These are phyloP conservation scores for Trichoderma aggressivum DNA, from an alignment of 2,329 filamentous ascomycete genomes.

Conservation along the genomic window DNA sequence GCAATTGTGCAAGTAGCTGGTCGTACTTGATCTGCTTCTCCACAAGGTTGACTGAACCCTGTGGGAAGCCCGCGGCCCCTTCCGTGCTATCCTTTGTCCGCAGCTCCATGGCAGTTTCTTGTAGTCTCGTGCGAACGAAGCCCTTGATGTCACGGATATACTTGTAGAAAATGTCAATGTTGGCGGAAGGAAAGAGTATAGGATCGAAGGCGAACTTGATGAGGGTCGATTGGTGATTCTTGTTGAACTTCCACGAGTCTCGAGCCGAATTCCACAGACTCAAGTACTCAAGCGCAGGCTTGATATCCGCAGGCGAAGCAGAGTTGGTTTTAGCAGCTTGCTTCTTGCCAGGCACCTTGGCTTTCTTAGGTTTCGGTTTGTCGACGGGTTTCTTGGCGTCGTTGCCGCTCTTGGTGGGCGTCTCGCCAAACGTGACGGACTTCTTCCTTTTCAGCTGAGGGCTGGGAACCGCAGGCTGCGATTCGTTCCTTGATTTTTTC, in stretches of 20 bases:
- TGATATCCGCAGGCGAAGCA: conserved; percentile 43
- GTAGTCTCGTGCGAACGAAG: conserved; percentile 65
- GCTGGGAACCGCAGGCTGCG: conserved; percentile 26
- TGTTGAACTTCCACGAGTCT: conserved; percentile 90
- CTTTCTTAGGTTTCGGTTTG: conserved; percentile 31
- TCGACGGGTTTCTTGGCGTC: conserved; percentile 29
- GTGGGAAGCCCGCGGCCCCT: conserved; percentile 47
- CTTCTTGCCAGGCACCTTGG: conserved; percentile 40
- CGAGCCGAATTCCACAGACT: conserved; percentile 69
- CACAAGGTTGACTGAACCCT: conserved; percentile 46
- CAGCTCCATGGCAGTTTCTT: conserved; percentile 61
- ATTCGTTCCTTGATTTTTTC: conserved; percentile 36
- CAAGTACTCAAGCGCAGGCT: conserved; percentile 72
- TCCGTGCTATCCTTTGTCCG: conserved; percentile 55
- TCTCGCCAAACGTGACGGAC: conserved; percentile 49
- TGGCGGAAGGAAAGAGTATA: conserved; percentile 64
- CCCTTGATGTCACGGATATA: conserved; percentile 82
- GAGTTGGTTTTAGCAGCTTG: conserved; percentile 37
- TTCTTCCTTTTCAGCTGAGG: conserved; percentile 40
- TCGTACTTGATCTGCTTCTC: conserved; percentile 53
- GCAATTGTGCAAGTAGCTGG: conserved; percentile 50
- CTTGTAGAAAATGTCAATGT: conserved; percentile 66
- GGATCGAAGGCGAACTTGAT: conserved; percentile 78
- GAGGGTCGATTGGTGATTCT: conserved; percentile 81
- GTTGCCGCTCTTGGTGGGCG: conserved; percentile 34